A percentile compares a stretch with the other conserved stretches of the same genome.
phyloP scores from a whole-genome alignment of 2,329 filamentous ascomycete genomes.

The Calonectria pseudoturangicola region DNA sequence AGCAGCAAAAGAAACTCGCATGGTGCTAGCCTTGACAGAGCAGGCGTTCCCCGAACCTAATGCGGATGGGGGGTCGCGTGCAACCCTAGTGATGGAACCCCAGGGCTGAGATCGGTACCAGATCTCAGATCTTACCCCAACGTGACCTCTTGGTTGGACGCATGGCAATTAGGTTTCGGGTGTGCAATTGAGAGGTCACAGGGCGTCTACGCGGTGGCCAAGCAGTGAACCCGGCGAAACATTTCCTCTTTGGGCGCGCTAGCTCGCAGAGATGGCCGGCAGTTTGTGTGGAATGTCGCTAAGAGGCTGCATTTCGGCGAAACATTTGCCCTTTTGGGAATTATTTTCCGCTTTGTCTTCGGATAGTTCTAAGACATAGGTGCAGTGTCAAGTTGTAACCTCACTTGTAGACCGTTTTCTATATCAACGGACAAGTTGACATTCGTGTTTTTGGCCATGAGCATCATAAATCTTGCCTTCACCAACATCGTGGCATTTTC shows the following conservation, averaged over 20 bases:
- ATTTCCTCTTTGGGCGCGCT: constrained; percentile 13
- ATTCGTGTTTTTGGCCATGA: too few relatives aligned
- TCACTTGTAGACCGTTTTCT: not conserved
- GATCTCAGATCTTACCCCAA: constrained; percentile 6
- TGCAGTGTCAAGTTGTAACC: not conserved
- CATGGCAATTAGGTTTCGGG: not conserved
- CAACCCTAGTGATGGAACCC: constrained; percentile 9
- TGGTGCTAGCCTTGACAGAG: constrained; percentile 20
- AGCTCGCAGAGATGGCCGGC: constrained; percentile 14
- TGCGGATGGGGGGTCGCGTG: not conserved
- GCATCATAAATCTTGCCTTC: not conserved
- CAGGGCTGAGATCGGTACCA: not conserved
- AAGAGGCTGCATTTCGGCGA: not conserved
- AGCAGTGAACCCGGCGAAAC: constrained; percentile 6
- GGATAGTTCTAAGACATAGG: constrained; percentile 3
- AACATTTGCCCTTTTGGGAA: not conserved
- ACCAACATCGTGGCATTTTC: not conserved
- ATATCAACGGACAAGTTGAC: not conserved
- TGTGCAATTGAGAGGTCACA: not conserved
- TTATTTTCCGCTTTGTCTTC: not conserved
- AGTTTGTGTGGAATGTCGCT: not conserved
- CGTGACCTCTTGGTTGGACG: constrained; percentile 2
- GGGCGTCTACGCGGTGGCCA: too few relatives aligned
- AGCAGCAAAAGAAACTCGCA: not conserved
- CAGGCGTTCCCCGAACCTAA: constrained; percentile 8